Evolutionary conservation across 441 rosid genomes (phyloP).

Genomic region (Isatis lusitanica): DNA sequence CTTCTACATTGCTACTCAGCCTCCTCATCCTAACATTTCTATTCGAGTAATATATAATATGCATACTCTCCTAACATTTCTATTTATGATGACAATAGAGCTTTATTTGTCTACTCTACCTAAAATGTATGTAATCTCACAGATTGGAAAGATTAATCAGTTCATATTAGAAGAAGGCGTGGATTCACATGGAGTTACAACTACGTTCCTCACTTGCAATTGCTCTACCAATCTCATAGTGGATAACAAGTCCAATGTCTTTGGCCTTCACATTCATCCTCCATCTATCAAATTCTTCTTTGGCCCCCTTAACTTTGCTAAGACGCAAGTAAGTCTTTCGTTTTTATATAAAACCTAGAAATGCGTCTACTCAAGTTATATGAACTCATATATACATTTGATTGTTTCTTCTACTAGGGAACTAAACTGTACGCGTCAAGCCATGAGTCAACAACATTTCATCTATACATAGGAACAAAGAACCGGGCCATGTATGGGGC

Average conservation of each 20-base stretch:
- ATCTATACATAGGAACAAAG: slow-evolving; percentile 52
- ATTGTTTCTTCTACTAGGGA: slow-evolving; percentile 41
- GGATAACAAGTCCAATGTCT: slow-evolving; percentile 79
- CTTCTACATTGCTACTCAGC: slow-evolving; percentile 75
- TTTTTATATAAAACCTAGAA: background rate
- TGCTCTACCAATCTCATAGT: slow-evolving; percentile 53
- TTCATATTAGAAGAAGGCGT: slow-evolving; percentile 78
- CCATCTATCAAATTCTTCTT: slow-evolving; percentile 58
- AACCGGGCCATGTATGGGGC: slow-evolving; percentile 84
- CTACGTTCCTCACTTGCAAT: slow-evolving; percentile 73
- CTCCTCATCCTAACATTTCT: slow-evolving; percentile 66
- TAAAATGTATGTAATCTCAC: slow-evolving; percentile 19
- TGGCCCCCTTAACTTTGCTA: slow-evolving; percentile 61
- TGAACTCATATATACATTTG: background rate
- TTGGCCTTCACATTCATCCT: slow-evolving; percentile 70
- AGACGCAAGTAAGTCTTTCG: slow-evolving; percentile 45
- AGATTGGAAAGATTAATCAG: slow-evolving; percentile 54
- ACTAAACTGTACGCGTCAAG: slow-evolving; percentile 52
- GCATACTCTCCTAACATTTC: background rate
- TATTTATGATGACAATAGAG: background rate
- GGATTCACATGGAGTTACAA: slow-evolving; percentile 64
- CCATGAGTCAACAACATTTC: slow-evolving; percentile 40
- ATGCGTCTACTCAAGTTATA: background rate
- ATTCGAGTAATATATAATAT: slow-evolving; percentile 55
- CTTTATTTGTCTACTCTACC: background rate